These are phyloP conservation scores for Phylloporus gajari DNA, from an alignment of 1,284 basidiomycete genomes.

Conservation along the genomic window DNA sequence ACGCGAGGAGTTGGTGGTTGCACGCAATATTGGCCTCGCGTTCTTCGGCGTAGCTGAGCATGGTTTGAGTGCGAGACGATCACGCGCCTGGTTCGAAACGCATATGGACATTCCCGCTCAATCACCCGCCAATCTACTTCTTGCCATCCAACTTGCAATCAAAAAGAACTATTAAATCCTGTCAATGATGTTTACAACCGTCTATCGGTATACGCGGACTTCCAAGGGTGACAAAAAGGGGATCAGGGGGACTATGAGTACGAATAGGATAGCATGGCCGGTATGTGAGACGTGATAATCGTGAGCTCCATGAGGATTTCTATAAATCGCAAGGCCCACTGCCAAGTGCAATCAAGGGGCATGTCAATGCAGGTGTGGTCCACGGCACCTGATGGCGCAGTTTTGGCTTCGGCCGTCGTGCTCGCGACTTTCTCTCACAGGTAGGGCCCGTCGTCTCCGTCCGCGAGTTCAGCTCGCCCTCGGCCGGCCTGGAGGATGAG, in stretches of 20 bases:
- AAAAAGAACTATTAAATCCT: background rate
- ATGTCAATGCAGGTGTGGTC: constrained; percentile 10
- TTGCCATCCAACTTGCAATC: background rate
- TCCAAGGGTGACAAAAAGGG: background rate
- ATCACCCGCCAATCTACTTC: background rate
- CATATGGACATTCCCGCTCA: background rate
- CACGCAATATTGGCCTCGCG: constrained; percentile 61
- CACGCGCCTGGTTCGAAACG: too few relatives aligned
- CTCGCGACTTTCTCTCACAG: constrained; percentile 43
- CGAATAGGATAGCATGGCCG: constrained; percentile 32
- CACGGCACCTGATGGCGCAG: constrained; percentile 9
- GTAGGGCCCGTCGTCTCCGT: constrained; percentile 57
- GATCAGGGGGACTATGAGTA: constrained; percentile 13
- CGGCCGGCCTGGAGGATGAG: constrained; percentile 81
- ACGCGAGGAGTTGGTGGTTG: constrained; percentile 57
- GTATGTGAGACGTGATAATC: constrained; percentile 30
- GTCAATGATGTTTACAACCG: background rate
- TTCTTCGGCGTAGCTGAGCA: constrained; percentile 55
- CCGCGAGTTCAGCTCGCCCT: constrained; percentile 80
- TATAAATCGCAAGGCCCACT: constrained; percentile 6
- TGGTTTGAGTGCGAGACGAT: too few relatives aligned
- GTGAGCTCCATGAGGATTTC: constrained; percentile 23
- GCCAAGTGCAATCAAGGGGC: constrained; percentile 11
- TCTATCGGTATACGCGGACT: constrained; percentile 27
- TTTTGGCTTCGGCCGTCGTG: constrained; percentile 12